Evolutionary conservation across 495 filamentous ascomycete genomes (phyloP).

Genomic region (Aspergillus carlsbadensis): DNA sequence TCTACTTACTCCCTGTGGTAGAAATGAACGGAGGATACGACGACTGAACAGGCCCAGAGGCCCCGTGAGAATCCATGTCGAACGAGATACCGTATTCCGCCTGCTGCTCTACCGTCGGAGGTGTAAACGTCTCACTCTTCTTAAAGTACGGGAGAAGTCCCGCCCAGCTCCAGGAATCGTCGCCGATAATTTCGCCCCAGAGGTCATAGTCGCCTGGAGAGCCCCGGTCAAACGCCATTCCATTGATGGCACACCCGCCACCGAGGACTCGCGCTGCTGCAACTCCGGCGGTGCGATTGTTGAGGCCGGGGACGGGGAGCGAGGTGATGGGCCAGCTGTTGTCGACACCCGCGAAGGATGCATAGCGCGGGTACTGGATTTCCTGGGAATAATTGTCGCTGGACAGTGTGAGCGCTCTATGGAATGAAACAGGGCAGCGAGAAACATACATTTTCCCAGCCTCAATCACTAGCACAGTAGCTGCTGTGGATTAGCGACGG

Average conservation of each 20-base stretch:
- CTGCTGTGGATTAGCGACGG: not conserved
- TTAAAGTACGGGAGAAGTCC: conserved; percentile 8
- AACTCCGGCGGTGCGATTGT: conserved; percentile 18
- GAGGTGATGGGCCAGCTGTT: conserved; percentile 6
- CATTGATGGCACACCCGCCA: conserved; percentile 56
- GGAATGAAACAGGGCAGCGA: not conserved
- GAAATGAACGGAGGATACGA: conserved; percentile 4
- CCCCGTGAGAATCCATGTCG: not conserved
- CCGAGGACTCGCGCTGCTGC: conserved; percentile 54
- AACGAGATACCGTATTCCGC: not conserved
- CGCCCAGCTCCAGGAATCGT: conserved; percentile 1
- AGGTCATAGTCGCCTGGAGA: conserved; percentile 9
- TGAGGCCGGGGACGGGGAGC: conserved; percentile 2
- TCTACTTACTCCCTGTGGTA: not conserved
- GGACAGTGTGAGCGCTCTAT: not conserved
- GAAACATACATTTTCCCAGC: conserved; percentile 4
- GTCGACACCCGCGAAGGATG: not conserved
- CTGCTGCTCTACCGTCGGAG: conserved; percentile 1
- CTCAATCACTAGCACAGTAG: conserved; percentile 1
- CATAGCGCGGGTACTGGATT: conserved; percentile 1
- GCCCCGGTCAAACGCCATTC: conserved; percentile 18
- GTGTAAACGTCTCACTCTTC: conserved; percentile 7
- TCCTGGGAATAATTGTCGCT: conserved; percentile 5
- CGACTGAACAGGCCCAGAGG: not conserved
- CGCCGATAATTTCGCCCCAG: conserved; percentile 3